Conservation (phyloP, 495 filamentous ascomycete species). For the Niebla homalea region DNA sequence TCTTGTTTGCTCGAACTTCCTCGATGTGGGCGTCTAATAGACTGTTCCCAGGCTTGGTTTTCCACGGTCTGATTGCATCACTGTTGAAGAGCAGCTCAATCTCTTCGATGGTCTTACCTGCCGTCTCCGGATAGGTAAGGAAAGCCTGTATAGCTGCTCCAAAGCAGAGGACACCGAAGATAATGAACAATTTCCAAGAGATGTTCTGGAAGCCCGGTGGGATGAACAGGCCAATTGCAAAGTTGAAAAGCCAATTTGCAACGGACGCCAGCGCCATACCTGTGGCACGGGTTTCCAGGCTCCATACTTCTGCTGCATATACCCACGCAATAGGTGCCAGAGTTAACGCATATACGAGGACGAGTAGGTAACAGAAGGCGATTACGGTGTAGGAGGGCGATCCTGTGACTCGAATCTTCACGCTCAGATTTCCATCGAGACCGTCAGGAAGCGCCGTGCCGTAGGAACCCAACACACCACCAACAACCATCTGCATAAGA, state of each 20-base stretch:
- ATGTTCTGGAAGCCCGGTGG: slow-evolving; percentile 62
- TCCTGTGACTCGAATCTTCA: slow-evolving; percentile 49
- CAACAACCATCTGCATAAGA: slow-evolving; percentile 23
- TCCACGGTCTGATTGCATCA: slow-evolving; percentile 42
- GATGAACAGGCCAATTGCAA: slow-evolving; percentile 56
- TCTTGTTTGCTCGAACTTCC: slow-evolving; percentile 5
- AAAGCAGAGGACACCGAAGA: slow-evolving; percentile 60
- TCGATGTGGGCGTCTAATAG: slow-evolving; percentile 11
- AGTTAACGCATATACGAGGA: slow-evolving; percentile 62
- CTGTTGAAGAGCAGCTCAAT: slow-evolving; percentile 47
- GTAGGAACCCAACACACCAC: slow-evolving; percentile 38
- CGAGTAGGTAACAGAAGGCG: slow-evolving; percentile 66
- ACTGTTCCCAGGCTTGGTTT: slow-evolving; percentile 39
- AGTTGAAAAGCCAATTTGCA: slow-evolving; percentile 69
- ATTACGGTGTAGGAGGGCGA: slow-evolving; percentile 55
- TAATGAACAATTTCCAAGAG: slow-evolving; percentile 57
- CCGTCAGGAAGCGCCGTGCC: slow-evolving; percentile 43
- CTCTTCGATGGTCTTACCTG: slow-evolving; percentile 58
- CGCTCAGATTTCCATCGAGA: slow-evolving; percentile 52
- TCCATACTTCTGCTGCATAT: slow-evolving; percentile 66
- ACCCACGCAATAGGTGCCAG: slow-evolving; percentile 60
- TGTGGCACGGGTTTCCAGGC: slow-evolving; percentile 57
- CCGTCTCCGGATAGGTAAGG: slow-evolving; percentile 60
- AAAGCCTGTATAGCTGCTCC: slow-evolving; percentile 50
- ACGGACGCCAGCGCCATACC: slow-evolving; percentile 55